phyloP scores from a whole-genome alignment of 2,329 filamentous ascomycete species.

The Setomelanomma holmii region DNA sequence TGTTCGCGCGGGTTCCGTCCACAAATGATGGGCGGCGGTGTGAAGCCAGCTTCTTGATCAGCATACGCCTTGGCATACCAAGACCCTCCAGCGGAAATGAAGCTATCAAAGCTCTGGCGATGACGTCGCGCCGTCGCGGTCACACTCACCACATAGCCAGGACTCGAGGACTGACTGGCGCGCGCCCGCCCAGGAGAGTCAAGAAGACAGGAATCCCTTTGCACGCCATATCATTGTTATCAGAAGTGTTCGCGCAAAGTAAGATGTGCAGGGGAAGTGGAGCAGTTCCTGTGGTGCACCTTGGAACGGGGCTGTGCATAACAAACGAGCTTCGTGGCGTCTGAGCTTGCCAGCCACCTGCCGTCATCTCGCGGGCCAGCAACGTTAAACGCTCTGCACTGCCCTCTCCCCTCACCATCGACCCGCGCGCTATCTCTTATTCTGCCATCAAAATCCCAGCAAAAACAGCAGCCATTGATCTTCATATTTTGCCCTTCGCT shows the following conservation, averaged over 20 bases:
- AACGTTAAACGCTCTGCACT: neutral
- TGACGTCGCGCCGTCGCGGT: neutral
- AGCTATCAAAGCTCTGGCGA: too few relatives aligned
- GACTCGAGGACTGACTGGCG: neutral
- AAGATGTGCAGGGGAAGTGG: neutral
- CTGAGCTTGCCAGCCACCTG: neutral
- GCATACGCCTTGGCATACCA: too few relatives aligned
- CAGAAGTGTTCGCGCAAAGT: too few relatives aligned
- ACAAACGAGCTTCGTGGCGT: neutral
- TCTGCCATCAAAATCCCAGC: neutral
- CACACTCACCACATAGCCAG: neutral
- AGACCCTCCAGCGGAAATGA: too few relatives aligned
- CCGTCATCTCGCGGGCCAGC: neutral
- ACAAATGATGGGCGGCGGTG: neutral
- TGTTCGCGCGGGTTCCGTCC: neutral
- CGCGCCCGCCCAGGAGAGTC: neutral
- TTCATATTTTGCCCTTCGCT: neutral
- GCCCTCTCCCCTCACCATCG: neutral
- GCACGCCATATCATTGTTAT: neutral
- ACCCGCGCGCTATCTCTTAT: neutral
- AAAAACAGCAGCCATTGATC: neutral
- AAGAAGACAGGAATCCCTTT: neutral
- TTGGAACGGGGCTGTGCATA: neutral
- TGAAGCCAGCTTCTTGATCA: neutral
- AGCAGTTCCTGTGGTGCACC: neutral